phyloP scores from a whole-genome alignment of 768 basidiomycete genomes.

The Boletus fagicola region DNA sequence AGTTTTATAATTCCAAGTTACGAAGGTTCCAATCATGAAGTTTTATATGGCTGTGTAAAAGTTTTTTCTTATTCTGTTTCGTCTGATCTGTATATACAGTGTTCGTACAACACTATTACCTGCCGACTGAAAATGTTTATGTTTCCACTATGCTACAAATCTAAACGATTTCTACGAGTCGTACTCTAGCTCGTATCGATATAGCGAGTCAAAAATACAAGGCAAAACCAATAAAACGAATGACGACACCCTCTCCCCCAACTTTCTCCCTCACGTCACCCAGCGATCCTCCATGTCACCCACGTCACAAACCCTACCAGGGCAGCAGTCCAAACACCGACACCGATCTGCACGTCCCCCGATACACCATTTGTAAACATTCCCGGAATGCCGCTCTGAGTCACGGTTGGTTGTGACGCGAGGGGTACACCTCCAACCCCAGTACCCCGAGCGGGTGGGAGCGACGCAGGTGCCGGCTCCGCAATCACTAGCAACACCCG shows the following conservation, averaged over 20 bases:
- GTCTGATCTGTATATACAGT: neutral
- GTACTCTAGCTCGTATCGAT: neutral
- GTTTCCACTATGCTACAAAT: slow-evolving; percentile 8
- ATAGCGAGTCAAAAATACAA: neutral
- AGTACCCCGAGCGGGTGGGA: slow-evolving; percentile 23
- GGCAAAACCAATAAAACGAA: neutral
- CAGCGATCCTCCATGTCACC: slow-evolving; percentile 17
- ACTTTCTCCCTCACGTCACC: slow-evolving; percentile 2
- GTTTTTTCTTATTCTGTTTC: neutral
- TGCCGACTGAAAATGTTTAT: neutral
- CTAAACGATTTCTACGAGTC: neutral
- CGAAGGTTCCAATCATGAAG: too few species aligned
- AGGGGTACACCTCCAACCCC: slow-evolving; percentile 32
- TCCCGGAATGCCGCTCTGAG: slow-evolving; percentile 7
- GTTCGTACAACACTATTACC: neutral
- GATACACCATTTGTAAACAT: slow-evolving; percentile 18
- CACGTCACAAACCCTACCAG: slow-evolving; percentile 18
- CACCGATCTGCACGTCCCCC: slow-evolving; percentile 4
- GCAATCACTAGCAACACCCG: slow-evolving; percentile 34
- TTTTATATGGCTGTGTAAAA: neutral
- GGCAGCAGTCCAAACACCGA: slow-evolving; percentile 20
- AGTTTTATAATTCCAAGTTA: neutral
- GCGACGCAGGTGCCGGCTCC: slow-evolving; percentile 40
- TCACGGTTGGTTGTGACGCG: slow-evolving; percentile 18
- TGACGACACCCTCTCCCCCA: neutral